Base-by-base conservation (phyloP, 2,329 filamentous ascomycete genomes). In the Zalaria sp. region DNA sequence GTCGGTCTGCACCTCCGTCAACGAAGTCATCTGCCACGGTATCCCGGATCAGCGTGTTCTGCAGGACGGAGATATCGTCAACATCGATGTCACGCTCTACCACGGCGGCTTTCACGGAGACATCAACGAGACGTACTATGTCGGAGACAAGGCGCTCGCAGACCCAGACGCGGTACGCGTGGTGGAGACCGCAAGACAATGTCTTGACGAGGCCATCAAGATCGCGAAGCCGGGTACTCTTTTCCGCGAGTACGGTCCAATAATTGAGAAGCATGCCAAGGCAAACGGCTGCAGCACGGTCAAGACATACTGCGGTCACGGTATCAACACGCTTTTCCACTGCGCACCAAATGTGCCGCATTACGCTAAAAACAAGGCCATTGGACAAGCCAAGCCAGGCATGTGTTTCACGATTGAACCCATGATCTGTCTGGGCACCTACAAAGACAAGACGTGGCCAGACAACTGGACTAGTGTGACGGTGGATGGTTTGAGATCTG, bases 391-490 rank as follows among this genome's bases (percentile, higher is more conserved):
- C 46, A 95, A 95, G 67, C 81, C 85, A 0, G 91, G 91, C 41
- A 95, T 96, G 87, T 94, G 87, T 49, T 98, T 98, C 56, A 98
- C 91, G 0, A 98, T 98, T 47, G 91, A 98, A 66, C 91, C 91
- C 10, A 98, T 98, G 91, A 88, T 98, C 58, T 87, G 86, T 34
- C 63, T 95, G 42, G 91, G 91, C 44, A 88, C 84, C 46, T 84
- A 94, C 63, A 78, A 78, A 48, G 91, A 98, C 57, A 82, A 91
- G 60, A 96, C 87, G 0, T 98, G 91, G 91, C 91, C 91, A 0
- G 91, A 98, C 60, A 86, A 96, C 67, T 98, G 91, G 91, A 98
- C 91, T 1, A 94, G 87, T 62, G 84, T 85, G 4, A 98, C 91
- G 0, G 75, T 80, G 43, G 91, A 98, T 59, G 91, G 91, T 39